These are phyloP conservation scores for Leccinum insigne DNA, from an alignment of 1,284 basidiomycete species.

Conservation along the genomic window DNA sequence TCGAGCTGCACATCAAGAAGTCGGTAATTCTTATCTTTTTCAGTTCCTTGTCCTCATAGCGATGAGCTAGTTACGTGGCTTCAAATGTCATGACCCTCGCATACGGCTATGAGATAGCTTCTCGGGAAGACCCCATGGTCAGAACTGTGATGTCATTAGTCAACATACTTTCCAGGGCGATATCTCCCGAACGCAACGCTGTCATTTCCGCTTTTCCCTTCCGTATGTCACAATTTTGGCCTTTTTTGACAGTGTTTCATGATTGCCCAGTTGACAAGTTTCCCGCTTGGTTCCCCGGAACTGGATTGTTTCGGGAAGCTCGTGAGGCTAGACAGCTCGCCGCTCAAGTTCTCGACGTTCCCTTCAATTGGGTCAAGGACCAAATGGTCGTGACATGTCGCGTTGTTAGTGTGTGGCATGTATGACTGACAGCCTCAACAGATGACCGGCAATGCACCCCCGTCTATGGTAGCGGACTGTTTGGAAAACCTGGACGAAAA, in stretches of 20 bases:
- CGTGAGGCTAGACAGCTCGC: slow-evolving; percentile 12
- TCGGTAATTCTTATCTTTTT: background rate
- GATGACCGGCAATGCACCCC: slow-evolving; percentile 18
- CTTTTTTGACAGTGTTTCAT: background rate
- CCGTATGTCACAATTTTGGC: slow-evolving; percentile 15
- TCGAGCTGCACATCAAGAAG: slow-evolving; percentile 26
- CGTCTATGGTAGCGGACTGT: slow-evolving; percentile 29
- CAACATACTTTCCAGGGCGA: slow-evolving; percentile 18
- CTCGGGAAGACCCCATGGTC: slow-evolving; percentile 26
- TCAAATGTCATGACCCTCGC: slow-evolving; percentile 28
- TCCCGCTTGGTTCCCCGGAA: slow-evolving; percentile 44
- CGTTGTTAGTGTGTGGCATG: background rate
- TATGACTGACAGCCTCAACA: background rate
- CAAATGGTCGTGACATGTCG: slow-evolving; percentile 16
- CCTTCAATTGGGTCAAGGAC: slow-evolving; percentile 25
- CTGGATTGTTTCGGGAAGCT: slow-evolving; percentile 37
- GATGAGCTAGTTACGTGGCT: slow-evolving; percentile 20
- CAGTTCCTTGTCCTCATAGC: background rate
- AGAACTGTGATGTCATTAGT: slow-evolving; percentile 17
- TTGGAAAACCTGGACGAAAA: slow-evolving; percentile 17
- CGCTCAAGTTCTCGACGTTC: slow-evolving; percentile 20
- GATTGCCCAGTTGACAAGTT: slow-evolving; percentile 37
- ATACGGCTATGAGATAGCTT: slow-evolving; percentile 22
- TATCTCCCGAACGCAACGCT: slow-evolving; percentile 21
- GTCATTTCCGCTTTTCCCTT: slow-evolving; percentile 25